Conservation (phyloP, 1,139 yeast species). For the Yamadazyma aaseri region DNA sequence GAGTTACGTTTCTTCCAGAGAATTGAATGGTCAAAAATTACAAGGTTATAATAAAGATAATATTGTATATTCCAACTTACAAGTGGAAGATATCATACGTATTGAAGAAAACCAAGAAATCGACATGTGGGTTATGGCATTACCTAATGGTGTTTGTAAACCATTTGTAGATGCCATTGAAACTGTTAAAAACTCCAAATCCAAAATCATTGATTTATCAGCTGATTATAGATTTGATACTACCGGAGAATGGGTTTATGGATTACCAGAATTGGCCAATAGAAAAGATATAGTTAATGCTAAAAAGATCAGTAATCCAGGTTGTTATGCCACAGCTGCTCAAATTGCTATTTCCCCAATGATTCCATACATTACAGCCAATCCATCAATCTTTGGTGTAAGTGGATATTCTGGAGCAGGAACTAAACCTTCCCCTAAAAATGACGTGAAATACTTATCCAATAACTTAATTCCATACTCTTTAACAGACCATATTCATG, state of each 20-base stretch:
- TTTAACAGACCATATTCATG: constrained; percentile 94
- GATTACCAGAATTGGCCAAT: constrained; percentile 79
- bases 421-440: constrained; percentile 96
- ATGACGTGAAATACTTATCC: constrained; percentile 69
- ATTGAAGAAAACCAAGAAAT: constrained; percentile 76
- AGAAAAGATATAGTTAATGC: constrained; percentile 71
- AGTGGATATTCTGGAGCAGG: constrained; percentile 99
- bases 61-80: constrained; percentile 79
- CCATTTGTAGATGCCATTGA: constrained; percentile 96
- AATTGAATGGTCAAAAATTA: constrained; percentile 81
- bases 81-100: constrained; percentile 77
- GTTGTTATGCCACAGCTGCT: constrained; percentile 98
- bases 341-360: constrained; percentile 92
- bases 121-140: constrained; percentile 98
- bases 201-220: constrained; percentile 86
- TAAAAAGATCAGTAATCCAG: constrained; percentile 89
- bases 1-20: constrained; percentile 94
- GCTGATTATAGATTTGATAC: constrained; percentile 96
- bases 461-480: constrained; percentile 94
- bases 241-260: constrained; percentile 87
- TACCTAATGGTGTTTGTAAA: constrained; percentile 96
- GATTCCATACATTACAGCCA: constrained; percentile 57
- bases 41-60: constrained; percentile 83
- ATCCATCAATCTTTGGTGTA: constrained; percentile 88
- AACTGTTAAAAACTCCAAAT: constrained; percentile 52